Base-by-base conservation (phyloP, 176 grass and related monocot species). In the Musa itinerans region DNA sequence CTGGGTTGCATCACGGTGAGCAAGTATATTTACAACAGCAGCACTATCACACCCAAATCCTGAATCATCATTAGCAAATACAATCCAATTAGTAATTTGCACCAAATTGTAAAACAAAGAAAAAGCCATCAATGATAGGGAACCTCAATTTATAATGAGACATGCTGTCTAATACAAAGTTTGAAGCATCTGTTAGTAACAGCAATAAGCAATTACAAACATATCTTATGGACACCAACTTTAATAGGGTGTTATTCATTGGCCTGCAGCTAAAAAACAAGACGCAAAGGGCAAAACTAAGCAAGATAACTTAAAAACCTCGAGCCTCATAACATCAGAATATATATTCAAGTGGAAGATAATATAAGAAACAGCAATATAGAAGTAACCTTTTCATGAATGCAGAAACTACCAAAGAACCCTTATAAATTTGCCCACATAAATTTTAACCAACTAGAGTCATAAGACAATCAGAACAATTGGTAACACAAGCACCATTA, bases 31-130 rank as follows among this genome's bases (percentile, higher is more conserved):
- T 83, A 84, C 74, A 72, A 99, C 81, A 77, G 81, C 12, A 58
- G 86, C 79, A 89, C 73, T 95, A 52, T 99, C 96, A 58, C 84
- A 99, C 21, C 91, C 96, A 72, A 99, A 89, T 25, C 96, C 96
- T 99, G 81, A 21, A 74, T 77, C 49, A 65, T 53, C 48, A 77
- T 51, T 52, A 65, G 23, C 22, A 65, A 23, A 25, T 52, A 65
- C 11, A 64, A 59, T 20, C 55, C 11, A n/a, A 21, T 50, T 34
- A 52, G 20, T 23, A 72, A 11, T 53, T 24, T 53, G 16, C n/a
- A 25, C 1, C 13, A 72, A 22, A 53, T 53, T 52, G 65, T 72
- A 23, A 53, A 21, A 12, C 69, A 77, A 52, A 77, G 51, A 15
- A 1, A 53, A 43, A 65, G 25, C 20, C 16, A 69, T 21, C 24